Base-by-base conservation (phyloP, 495 filamentous ascomycete genomes). In the Aspergillus diversus region DNA sequence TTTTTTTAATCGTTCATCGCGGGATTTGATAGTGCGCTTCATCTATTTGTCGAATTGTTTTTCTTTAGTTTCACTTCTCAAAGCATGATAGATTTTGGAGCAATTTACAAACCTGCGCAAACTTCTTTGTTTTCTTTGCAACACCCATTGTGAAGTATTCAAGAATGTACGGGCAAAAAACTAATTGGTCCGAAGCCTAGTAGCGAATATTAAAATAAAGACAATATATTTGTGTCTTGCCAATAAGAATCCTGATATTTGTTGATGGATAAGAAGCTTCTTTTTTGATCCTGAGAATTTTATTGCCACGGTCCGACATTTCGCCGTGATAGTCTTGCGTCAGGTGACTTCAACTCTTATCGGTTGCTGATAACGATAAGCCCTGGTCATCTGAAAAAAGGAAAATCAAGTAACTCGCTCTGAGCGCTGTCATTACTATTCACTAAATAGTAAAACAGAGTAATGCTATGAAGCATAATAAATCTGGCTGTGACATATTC, bases 111-210 rank as follows among this genome's bases (percentile, higher is more conserved):
- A 78, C 76, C 60, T 79, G 75, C 21, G 82, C 84, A 68, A 88
- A 90, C 73, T 90, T 90, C 69, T 86, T 79, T 21, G 84, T 86
- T 73, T 83, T 87, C 74, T 87, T 89, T 65, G 81, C 82, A 37
- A 83, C 74, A 66, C 86, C 87, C 87, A 90, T 89, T 42, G 46
- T 76, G 75, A 61, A 17, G 21, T 27, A 27, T 27, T 27, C 21
- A 27, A 27, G 21, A 27, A 2, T 2, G 21, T 27, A 27, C 21
- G 21, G 21, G 21, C 21, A 27, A 27, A 27, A 27, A 27, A 27
- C 21, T 27, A 27, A 2, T 27, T 27, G 21, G 21, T 27, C 21
- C 21, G 21, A 27, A 27, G 21, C 21, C 2, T 27, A 27, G 21
- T 27, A 27, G 21, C 21, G 21, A 27, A 27, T 27, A 27, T 27